Percentiles rank a stretch among this genome's conserved stretches.
phyloP scores from a whole-genome alignment of 179 eudicot species.

The Drosera spatulata region DNA sequence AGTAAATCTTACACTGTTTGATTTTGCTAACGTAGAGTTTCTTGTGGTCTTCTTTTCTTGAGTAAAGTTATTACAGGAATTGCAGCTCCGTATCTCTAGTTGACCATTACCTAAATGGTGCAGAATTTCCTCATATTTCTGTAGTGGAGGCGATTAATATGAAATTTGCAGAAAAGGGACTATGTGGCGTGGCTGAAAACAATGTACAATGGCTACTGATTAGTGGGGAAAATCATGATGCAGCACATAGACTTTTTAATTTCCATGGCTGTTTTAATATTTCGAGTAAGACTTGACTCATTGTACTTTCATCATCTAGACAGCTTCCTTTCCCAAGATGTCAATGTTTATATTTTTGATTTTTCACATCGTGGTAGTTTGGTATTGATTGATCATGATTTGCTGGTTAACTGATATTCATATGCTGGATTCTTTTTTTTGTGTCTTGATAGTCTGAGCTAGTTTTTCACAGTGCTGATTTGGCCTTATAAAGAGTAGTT shows the following conservation, averaged over 20 bases:
- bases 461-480: too few species aligned
- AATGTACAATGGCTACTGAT: conserved; percentile 38
- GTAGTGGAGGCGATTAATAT: conserved; percentile 24
- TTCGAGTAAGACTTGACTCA: conserved; percentile 33
- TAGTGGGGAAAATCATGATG: conserved; percentile 67
- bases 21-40: not conserved
- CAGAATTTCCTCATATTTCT: conserved; percentile 38
- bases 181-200: conserved; percentile 12
- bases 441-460: too few species aligned
- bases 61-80: conserved; percentile 36
- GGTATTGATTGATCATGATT: too few species aligned
- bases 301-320: not conserved
- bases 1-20: conserved; percentile 24
- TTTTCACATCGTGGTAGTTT: not conserved
- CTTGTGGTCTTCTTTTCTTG: conserved; percentile 1
- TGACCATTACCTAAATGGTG: conserved; percentile 37
- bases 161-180: conserved; percentile 40
- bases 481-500: too few species aligned
- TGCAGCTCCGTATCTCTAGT: too few species aligned
- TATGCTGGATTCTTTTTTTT: too few species aligned
- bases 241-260: conserved; percentile 59
- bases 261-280: conserved; percentile 73
- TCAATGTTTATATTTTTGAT: not conserved
- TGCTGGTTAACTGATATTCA: too few species aligned
- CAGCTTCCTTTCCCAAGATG: not conserved